Conservation (phyloP, 257 asterid genomes). For the Plectranthus barbatus region DNA sequence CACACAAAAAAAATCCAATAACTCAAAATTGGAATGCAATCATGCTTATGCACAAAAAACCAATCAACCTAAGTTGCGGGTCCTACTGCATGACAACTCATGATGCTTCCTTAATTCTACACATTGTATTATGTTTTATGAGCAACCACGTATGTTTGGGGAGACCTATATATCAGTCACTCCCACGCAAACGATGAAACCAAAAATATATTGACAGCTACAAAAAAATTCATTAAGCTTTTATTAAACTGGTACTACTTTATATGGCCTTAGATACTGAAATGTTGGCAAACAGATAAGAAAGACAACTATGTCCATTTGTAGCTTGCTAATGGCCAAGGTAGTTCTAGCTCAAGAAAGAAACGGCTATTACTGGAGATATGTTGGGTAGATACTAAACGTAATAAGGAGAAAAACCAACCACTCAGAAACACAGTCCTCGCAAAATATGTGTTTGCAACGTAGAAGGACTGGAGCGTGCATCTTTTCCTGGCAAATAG, state of each 20-base stretch:
- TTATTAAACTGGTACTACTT: too few relatives aligned
- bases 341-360: not conserved
- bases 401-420: not conserved
- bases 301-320: too few relatives aligned
- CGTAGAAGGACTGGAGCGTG: slow-evolving; percentile 38
- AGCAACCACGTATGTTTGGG: not conserved
- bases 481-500: slow-evolving; percentile 67
- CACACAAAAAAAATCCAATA: not conserved
- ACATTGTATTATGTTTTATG: not conserved
- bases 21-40: not conserved
- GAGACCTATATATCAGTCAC: too few relatives aligned
- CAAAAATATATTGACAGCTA: not conserved
- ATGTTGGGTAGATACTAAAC: not conserved
- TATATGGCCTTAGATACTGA: too few relatives aligned
- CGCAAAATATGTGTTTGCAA: slow-evolving; percentile 84
- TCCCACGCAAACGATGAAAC: not conserved
- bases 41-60: not conserved
- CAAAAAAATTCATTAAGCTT: not conserved
- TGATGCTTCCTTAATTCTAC: not conserved
- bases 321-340: not conserved
- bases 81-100: not conserved
- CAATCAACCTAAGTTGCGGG: not conserved
- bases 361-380: not conserved
- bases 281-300: too few relatives aligned
- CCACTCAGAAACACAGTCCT: too few relatives aligned